These are phyloP conservation scores for Fusarium protoensiforme DNA, from an alignment of 2,329 filamentous ascomycete species.

Conservation along the genomic window DNA sequence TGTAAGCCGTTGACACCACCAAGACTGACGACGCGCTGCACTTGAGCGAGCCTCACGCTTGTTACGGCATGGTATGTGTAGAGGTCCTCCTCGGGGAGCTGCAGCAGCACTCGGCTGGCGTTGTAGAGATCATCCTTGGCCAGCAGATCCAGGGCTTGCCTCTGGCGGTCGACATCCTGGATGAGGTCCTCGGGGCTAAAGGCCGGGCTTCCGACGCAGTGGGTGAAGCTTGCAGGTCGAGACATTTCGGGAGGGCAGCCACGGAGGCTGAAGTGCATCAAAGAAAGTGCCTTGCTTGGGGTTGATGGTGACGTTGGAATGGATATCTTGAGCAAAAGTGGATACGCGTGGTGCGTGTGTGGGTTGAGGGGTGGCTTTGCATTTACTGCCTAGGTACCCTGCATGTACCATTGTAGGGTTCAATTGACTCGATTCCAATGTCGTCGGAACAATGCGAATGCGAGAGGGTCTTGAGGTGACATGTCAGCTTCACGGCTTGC, in stretches of 20 bases:
- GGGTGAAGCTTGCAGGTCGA: constrained; percentile 42
- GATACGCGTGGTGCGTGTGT: constrained; percentile 15
- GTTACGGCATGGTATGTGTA: constrained; percentile 65
- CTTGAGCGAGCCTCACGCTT: constrained; percentile 60
- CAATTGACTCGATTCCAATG: background rate
- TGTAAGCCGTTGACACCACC: constrained; percentile 60
- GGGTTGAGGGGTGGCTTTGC: constrained; percentile 2
- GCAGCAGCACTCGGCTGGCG: constrained; percentile 57
- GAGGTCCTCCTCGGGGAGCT: constrained; percentile 55
- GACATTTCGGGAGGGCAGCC: constrained; percentile 39
- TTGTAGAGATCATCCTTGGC: constrained; percentile 56
- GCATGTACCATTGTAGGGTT: background rate
- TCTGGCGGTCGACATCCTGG: constrained; percentile 52
- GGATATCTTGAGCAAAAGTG: constrained; percentile 27
- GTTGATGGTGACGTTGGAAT: constrained; percentile 29
- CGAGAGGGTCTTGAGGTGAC: background rate
- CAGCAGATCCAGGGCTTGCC: constrained; percentile 52
- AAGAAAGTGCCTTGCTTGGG: constrained; percentile 9
- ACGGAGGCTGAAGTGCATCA: background rate
- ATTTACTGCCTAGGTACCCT: constrained; percentile 14
- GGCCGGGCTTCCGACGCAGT: constrained; percentile 57
- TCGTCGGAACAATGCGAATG: background rate
- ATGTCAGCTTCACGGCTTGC: background rate
- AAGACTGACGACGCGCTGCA: constrained; percentile 57
- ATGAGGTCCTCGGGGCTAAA: constrained; percentile 57